phyloP scores from a whole-genome alignment of 2,329 filamentous ascomycete species.

The Cladosporium velox region DNA sequence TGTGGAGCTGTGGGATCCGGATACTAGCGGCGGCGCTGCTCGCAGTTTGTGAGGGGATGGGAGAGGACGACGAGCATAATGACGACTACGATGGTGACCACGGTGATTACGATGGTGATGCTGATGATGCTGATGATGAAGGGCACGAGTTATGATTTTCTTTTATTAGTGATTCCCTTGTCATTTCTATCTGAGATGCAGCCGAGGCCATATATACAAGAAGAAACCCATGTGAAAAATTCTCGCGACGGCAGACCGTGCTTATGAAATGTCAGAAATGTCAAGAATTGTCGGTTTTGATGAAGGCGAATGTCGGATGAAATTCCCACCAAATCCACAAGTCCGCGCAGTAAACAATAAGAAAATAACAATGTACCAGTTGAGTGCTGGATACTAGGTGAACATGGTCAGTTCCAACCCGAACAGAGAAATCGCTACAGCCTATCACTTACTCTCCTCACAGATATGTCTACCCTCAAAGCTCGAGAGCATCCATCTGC shows the following conservation, averaged over 20 bases:
- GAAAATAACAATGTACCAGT: not conserved
- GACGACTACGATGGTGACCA: not conserved
- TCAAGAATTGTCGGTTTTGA: not conserved
- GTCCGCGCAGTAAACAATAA: not conserved
- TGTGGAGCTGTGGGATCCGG: conserved; percentile 22
- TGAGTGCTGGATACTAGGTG: not conserved
- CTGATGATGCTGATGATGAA: not conserved
- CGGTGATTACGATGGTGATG: not conserved
- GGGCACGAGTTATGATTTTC: not conserved
- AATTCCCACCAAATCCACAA: not conserved
- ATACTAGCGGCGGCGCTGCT: not conserved
- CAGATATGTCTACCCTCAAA: not conserved
- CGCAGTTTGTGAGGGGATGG: not conserved
- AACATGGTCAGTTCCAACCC: not conserved
- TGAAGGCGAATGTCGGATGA: not conserved
- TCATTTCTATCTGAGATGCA: not conserved
- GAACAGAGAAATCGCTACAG: not conserved
- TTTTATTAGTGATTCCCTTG: not conserved
- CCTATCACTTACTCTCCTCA: not conserved
- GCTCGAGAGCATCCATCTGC: not conserved
- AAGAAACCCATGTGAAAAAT: not conserved
- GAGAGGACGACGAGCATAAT: not conserved
- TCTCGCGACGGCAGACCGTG: not conserved
- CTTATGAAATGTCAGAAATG: not conserved
- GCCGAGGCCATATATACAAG: not conserved